Conservation (phyloP, 306 rosid species). For the Malus asiatica region DNA sequence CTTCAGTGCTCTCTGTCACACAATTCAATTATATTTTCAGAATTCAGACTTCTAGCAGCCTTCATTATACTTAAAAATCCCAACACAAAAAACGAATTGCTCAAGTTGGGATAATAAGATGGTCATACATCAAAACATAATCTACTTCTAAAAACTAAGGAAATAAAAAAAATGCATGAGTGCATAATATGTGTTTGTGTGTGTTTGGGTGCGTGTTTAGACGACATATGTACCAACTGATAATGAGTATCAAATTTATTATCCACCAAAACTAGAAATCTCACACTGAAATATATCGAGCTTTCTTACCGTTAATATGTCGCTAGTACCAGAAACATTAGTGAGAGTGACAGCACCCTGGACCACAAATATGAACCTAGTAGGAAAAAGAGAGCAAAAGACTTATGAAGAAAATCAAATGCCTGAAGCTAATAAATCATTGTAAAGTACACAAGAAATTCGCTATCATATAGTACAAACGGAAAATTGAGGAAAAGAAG, state of each 20-base stretch:
- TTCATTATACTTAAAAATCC: neutral
- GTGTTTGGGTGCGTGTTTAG: too few relatives aligned
- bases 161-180: too few relatives aligned
- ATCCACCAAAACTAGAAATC: neutral
- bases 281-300: conserved; percentile 9
- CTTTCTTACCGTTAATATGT: conserved; percentile 46
- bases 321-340: conserved; percentile 27
- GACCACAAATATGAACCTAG: conserved; percentile 83
- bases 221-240: neutral
- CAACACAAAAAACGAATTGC: neutral
- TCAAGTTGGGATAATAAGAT: neutral
- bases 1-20: neutral
- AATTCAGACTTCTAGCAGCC: neutral
- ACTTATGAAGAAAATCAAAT: conserved; percentile 12
- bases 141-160: neutral
- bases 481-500: neutral
- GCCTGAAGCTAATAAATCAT: conserved; percentile 1
- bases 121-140: neutral
- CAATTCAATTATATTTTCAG: neutral
- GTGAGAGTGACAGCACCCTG: conserved; percentile 59
- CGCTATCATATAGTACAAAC: neutral
- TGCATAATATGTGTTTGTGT: too few relatives aligned
- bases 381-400: conserved; percentile 19
- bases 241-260: neutral
- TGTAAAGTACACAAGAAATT: neutral